Conservation (phyloP, 805 yeast species). For the Ogataea saltuana region DNA sequence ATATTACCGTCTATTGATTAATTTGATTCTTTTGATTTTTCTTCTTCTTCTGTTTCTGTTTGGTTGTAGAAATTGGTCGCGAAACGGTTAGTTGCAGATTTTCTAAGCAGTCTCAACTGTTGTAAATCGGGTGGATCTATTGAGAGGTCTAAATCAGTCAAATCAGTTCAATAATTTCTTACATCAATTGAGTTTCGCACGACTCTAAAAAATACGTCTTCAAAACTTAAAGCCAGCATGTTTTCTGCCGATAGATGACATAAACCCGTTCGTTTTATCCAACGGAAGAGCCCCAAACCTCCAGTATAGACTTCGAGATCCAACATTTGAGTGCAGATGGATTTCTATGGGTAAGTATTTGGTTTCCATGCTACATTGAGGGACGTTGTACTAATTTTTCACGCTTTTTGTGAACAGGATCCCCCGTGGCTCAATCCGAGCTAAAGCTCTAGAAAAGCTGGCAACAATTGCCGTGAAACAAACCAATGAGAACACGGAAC, state of each 20-base stretch:
- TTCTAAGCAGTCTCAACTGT: background rate
- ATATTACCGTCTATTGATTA: conserved; percentile 2
- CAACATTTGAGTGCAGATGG: background rate
- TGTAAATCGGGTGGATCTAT: too few relatives aligned
- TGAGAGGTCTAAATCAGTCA: too few relatives aligned
- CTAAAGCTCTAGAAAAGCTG: conserved; percentile 39
- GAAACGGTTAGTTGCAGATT: background rate
- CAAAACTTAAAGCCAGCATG: conserved; percentile 7
- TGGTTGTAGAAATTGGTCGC: background rate
- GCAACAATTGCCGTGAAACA: conserved; percentile 35
- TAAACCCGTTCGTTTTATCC: background rate
- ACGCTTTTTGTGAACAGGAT: conserved; percentile 27
- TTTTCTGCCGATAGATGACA: background rate
- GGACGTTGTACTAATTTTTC: background rate
- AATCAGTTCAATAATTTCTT: too few relatives aligned
- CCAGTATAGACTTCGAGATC: too few relatives aligned
- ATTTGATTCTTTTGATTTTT: background rate
- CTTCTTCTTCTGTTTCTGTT: background rate
- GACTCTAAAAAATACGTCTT: too few relatives aligned
- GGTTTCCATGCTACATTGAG: background rate
- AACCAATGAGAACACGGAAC: conserved; percentile 17
- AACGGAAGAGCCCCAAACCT: too few relatives aligned
- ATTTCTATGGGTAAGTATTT: conserved; percentile 7
- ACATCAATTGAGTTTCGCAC: too few relatives aligned
- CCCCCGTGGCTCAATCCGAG: conserved; percentile 38